Percentiles rank a stretch among this genome's conserved stretches.
Evolutionary conservation across 2,329 filamentous ascomycete species (phyloP).

Genomic region (Nigrospora osmanthi): DNA sequence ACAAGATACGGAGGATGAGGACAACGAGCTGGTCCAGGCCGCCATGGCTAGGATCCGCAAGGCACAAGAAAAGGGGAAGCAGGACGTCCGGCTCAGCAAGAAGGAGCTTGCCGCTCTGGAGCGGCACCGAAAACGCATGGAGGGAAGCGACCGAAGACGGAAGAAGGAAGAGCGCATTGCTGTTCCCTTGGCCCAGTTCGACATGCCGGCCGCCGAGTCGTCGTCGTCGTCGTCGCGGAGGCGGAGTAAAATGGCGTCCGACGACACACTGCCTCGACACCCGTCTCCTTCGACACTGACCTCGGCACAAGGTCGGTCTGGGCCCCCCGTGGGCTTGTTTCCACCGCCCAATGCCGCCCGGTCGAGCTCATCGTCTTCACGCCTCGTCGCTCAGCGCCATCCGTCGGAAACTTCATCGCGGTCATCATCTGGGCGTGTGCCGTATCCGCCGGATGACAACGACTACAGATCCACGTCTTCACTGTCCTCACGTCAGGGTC

Average conservation of each 20-base stretch:
- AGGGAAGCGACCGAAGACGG: slow-evolving; percentile 30
- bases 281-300: slow-evolving; percentile 28
- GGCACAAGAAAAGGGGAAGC: slow-evolving; percentile 67
- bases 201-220: slow-evolving; percentile 17
- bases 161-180: slow-evolving; percentile 39
- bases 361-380: slow-evolving; percentile 31
- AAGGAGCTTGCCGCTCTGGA: slow-evolving; percentile 78
- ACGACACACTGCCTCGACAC: slow-evolving; percentile 29
- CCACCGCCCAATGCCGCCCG: slow-evolving; percentile 34
- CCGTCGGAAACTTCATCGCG: slow-evolving; percentile 33
- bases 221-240: slow-evolving; percentile 27
- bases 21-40: slow-evolving; percentile 53
- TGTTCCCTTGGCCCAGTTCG: slow-evolving; percentile 45
- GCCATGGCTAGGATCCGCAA: slow-evolving; percentile 74
- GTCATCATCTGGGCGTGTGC: slow-evolving; percentile 22
- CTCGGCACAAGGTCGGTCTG: slow-evolving; percentile 24
- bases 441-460: slow-evolving; percentile 22
- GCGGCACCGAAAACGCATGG: slow-evolving; percentile 53
- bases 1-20: slow-evolving; percentile 44
- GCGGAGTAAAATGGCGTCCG: slow-evolving; percentile 18
- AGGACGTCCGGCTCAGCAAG: slow-evolving; percentile 71
- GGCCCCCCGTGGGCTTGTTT: slow-evolving; percentile 44
- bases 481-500: slow-evolving; percentile 14
- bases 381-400: slow-evolving; percentile 32
- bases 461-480: slow-evolving; percentile 20